These are phyloP conservation scores for Epicoccum nigrum DNA, from an alignment of 2,329 filamentous ascomycete genomes.

Conservation along the genomic window DNA sequence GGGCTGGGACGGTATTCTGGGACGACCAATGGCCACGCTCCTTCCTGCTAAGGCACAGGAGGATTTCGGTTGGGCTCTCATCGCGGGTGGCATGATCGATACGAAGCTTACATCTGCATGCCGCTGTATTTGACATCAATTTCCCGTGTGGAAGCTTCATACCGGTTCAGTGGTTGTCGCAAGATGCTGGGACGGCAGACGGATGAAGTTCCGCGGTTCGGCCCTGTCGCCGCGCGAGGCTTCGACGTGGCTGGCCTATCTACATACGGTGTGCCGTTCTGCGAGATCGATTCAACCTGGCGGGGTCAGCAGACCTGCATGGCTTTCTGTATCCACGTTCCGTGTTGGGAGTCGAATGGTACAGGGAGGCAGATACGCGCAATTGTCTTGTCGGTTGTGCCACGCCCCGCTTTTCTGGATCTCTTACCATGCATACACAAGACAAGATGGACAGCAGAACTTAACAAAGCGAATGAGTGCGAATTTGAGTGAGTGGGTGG, in stretches of 20 bases:
- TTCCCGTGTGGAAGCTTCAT: neutral
- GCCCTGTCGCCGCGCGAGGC: constrained; percentile 12
- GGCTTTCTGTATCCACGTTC: constrained; percentile 9
- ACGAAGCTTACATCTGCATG: constrained; percentile 3
- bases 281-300: constrained; percentile 8
- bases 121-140: constrained; percentile 1
- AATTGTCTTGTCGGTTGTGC: constrained; percentile 7
- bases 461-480: constrained; percentile 1
- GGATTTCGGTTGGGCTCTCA: neutral
- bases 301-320: constrained; percentile 19
- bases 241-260: constrained; percentile 13
- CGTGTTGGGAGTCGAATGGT: constrained; percentile 4
- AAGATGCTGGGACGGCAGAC: constrained; percentile 10
- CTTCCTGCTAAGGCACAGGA: neutral
- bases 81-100: neutral
- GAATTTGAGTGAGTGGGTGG: constrained; percentile 2
- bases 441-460: neutral
- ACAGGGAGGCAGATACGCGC: constrained; percentile 13
- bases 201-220: constrained; percentile 14
- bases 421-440: constrained; percentile 2
- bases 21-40: constrained; percentile 4
- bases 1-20: constrained; percentile 15
- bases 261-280: neutral
- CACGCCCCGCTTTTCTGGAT: constrained; percentile 1
- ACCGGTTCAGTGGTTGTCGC: constrained; percentile 2